Conservation (phyloP, 257 asterid genomes). For the Solanum chaucha region DNA sequence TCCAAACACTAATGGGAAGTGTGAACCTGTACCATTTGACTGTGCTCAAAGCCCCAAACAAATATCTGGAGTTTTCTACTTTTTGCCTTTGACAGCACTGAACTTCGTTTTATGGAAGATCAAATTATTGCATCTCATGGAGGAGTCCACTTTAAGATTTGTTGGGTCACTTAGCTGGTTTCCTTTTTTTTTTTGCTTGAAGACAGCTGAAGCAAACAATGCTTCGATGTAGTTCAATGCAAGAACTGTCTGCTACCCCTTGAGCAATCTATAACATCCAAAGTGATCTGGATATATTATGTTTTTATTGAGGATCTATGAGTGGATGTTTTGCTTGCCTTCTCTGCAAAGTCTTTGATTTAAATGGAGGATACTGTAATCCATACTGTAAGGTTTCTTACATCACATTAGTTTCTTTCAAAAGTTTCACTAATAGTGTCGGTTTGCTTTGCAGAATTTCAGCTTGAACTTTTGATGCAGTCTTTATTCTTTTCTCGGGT, state of each 20-base stretch:
- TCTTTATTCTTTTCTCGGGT: slow-evolving; percentile 93
- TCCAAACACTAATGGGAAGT: background rate
- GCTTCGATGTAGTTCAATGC: background rate
- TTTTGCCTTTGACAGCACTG: background rate
- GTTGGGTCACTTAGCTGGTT: background rate
- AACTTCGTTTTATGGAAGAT: background rate
- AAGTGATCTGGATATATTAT: background rate
- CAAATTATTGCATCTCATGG: background rate
- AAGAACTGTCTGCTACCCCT: background rate
- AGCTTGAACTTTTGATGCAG: slow-evolving; percentile 95
- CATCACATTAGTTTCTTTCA: background rate
- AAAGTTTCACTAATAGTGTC: background rate
- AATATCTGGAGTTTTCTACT: background rate
- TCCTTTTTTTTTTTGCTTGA: background rate
- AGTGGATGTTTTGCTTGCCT: background rate
- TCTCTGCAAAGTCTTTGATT: background rate
- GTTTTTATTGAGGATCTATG: background rate
- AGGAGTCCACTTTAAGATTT: background rate
- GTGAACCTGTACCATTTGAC: background rate
- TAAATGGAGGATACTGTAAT: background rate
- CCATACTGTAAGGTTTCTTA: background rate
- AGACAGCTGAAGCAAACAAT: background rate
- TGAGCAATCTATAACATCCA: background rate
- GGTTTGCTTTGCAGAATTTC: slow-evolving; percentile 68
- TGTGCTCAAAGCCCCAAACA: background rate